These are phyloP conservation scores for Pyricularia sp. DNA, from an alignment of 2,329 filamentous ascomycete species.

Conservation along the genomic window DNA sequence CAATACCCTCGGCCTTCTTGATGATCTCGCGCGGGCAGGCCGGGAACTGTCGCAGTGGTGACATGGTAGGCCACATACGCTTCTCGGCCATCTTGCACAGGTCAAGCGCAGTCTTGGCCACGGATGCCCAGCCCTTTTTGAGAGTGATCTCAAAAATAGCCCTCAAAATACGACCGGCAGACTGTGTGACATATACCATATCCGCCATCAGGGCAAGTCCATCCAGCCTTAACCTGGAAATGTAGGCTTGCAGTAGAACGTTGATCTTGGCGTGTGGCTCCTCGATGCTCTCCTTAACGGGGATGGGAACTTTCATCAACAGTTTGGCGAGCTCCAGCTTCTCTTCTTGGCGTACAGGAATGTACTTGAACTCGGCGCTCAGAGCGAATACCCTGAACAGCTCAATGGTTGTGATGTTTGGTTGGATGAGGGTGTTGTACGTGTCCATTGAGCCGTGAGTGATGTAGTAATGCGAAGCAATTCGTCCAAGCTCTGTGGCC, in stretches of 20 bases:
- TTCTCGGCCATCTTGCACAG: constrained; percentile 99
- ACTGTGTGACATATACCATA: constrained; percentile 97
- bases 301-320: constrained; percentile 81
- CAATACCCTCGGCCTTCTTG: constrained; percentile 87
- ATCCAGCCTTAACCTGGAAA: constrained; percentile 87
- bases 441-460: constrained; percentile 93
- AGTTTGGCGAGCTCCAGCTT: constrained; percentile 93
- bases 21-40: constrained; percentile 76
- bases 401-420: constrained; percentile 86
- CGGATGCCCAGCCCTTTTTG: constrained; percentile 91
- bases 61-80: constrained; percentile 99
- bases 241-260: constrained; percentile 91
- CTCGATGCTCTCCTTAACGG: constrained; percentile 95
- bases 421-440: constrained; percentile 92
- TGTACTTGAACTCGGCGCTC: constrained; percentile 98
- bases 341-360: constrained; percentile 93
- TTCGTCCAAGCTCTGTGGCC: constrained; percentile 86
- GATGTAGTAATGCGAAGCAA: constrained; percentile 98
- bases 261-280: constrained; percentile 98
- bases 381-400: constrained; percentile 93
- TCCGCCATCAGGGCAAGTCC: constrained; percentile 95
- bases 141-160: constrained; percentile 96
- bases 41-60: constrained; percentile 83
- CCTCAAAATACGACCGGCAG: constrained; percentile 87
- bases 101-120: constrained; percentile 85